Evolutionary conservation across 768 basidiomycete species (phyloP).

Genomic region (Tricholomella constricta): DNA sequence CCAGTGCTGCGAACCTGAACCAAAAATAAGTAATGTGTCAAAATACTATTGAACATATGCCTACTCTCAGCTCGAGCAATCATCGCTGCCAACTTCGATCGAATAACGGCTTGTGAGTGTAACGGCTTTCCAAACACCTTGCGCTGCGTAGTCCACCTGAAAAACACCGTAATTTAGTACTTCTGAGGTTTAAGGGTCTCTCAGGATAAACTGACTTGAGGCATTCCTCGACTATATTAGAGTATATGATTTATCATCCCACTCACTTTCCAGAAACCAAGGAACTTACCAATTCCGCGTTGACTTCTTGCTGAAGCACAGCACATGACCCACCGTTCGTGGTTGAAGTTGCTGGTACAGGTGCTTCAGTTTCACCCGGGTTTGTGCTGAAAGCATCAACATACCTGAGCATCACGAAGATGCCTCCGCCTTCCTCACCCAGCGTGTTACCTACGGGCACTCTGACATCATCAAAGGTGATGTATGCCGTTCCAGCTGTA

Average conservation of each 20-base stretch:
- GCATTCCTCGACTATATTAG: slow-evolving; percentile 84
- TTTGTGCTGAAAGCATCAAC: background rate
- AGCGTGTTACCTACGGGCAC: slow-evolving; percentile 89
- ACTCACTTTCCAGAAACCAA: background rate
- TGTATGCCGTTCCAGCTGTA: slow-evolving; percentile 83
- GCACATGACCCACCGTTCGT: slow-evolving; percentile 87
- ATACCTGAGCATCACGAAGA: slow-evolving; percentile 34
- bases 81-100: slow-evolving; percentile 87
- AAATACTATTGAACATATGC: background rate
- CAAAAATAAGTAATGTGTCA: background rate
- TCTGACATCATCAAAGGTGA: slow-evolving; percentile 82
- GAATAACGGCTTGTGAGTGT: slow-evolving; percentile 82
- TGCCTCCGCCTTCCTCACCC: slow-evolving; percentile 40
- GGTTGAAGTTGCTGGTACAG: slow-evolving; percentile 78
- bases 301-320: slow-evolving; percentile 25
- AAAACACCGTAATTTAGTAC: background rate
- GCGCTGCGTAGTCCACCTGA: slow-evolving; percentile 83
- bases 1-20: slow-evolving; percentile 58
- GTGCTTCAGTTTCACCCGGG: background rate
- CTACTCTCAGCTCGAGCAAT: slow-evolving; percentile 66
- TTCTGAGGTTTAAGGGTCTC: background rate
- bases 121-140: slow-evolving; percentile 92
- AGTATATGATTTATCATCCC: background rate
- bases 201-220: slow-evolving; percentile 51
- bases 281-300: slow-evolving; percentile 18